phyloP scores from a whole-genome alignment of 306 rosid species.

The Oxytropis ochrocephala region DNA sequence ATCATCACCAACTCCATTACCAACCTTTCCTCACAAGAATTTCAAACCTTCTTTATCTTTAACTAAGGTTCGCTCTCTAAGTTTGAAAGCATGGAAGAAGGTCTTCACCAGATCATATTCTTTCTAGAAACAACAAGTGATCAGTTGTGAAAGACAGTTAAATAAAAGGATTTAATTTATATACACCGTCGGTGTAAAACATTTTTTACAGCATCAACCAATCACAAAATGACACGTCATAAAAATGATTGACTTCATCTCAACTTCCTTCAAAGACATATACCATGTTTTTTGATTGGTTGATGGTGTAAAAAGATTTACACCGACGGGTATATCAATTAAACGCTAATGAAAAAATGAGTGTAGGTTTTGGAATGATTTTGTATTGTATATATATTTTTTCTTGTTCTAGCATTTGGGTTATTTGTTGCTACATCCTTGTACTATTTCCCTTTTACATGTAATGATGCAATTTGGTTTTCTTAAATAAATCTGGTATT shows the following conservation, averaged over 20 bases:
- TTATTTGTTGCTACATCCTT: background rate
- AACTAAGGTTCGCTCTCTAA: slow-evolving; percentile 58
- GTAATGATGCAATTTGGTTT: background rate
- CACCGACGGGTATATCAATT: no score
- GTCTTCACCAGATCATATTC: slow-evolving; percentile 58
- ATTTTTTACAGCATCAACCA: no score
- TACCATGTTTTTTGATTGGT: no score
- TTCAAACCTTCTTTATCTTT: slow-evolving; percentile 45
- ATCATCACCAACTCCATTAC: slow-evolving; percentile 20
- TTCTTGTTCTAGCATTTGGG: slow-evolving; percentile 12
- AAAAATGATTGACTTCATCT: no score
- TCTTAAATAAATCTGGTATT: background rate
- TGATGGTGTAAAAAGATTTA: no score
- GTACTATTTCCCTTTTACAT: slow-evolving; percentile 3
- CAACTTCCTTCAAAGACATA: no score
- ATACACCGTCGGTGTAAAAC: no score
- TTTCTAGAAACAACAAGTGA: slow-evolving; percentile 28
- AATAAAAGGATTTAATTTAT: no score
- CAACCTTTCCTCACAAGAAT: slow-evolving; percentile 21
- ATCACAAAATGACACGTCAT: no score
- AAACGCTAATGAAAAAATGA: background rate
- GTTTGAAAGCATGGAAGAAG: slow-evolving; percentile 68
- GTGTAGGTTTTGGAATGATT: slow-evolving; percentile 20
- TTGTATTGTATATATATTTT: slow-evolving; percentile 21
- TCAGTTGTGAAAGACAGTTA: no score